Evolutionary conservation across 352 stramenopile species (phyloP), one percentile per base, ranked within the genome.

Genomic region (Globisporangium yorkense): DNA sequence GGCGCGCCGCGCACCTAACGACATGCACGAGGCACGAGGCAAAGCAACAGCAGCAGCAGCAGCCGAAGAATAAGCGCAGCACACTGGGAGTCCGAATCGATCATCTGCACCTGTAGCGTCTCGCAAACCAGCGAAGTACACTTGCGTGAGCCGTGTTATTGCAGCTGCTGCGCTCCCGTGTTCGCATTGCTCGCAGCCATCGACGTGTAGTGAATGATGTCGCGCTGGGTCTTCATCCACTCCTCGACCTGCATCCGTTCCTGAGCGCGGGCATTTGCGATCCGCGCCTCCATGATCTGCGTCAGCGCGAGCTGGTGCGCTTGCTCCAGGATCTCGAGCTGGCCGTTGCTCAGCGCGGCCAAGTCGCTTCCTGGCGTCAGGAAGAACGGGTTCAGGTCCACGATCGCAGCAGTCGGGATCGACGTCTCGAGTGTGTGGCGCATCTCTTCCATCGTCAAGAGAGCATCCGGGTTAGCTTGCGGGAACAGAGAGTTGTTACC

Each of bases 281-380:
- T 59, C 20, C 77, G 77, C n/a, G 77, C 71, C 49, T 84, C 74
- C 18, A 80, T 71, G 56, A 91, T 86, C 49, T 87, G 57, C 15
- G 65, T 56, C n/a, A 88, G 64, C n/a, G 75, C 80, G 13, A 58
- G 51, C 13, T 85, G 68, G 59, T 94, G 84, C 6, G 75, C 57
- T 5, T 71, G 70, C 70, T 89, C 80, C 2, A 94, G 61, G 13
- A 89, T 72, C 43, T 94, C 80, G 3, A 94, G 71, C 50, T 94
- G 84, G 1, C 77, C 78, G 51, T 87, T 88, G 69, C 84, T 94
- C 40, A 89, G 63, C 8, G 56, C 47, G 2, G 61, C 47, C 29
- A 93, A 61, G 51, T 88, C 70, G 15, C 62, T 65, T 0, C 76
- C 74, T 2, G 84, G 84, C 29, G 76, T 63, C 16, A 90, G 50